A percentile compares a stretch with the other conserved stretches of the same genome.
Conservation (phyloP, 2,329 filamentous ascomycete genomes). For the Xylaria sp. region DNA sequence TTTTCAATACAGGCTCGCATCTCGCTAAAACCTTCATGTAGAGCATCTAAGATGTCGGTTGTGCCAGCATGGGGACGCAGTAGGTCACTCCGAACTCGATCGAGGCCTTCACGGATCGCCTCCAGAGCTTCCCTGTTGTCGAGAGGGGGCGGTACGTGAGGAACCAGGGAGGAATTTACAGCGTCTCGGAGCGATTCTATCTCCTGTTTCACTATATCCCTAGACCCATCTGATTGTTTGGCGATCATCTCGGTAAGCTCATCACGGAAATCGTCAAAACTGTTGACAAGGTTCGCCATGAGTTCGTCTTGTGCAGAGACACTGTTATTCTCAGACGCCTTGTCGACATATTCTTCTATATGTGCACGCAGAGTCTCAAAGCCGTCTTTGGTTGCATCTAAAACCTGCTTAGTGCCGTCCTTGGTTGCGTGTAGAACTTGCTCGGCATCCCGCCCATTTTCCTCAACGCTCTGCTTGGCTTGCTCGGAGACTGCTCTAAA, state of each 20-base stretch:
- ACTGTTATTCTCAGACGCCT: constrained; percentile 63
- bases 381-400: constrained; percentile 88
- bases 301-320: constrained; percentile 80
- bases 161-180: constrained; percentile 75
- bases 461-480: constrained; percentile 80
- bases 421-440: constrained; percentile 90
- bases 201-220: constrained; percentile 80
- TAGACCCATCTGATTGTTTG: constrained; percentile 59
- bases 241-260: constrained; percentile 72
- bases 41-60: constrained; percentile 86
- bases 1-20: constrained; percentile 81
- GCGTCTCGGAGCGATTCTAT: constrained; percentile 84
- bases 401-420: constrained; percentile 82
- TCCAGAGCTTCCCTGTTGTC: constrained; percentile 75
- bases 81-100: constrained; percentile 79
- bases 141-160: constrained; percentile 56
- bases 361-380: constrained; percentile 78
- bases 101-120: constrained; percentile 76
- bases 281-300: constrained; percentile 72
- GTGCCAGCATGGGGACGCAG: constrained; percentile 75
- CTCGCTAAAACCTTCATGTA: constrained; percentile 86
- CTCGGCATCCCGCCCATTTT: constrained; percentile 83
- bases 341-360: constrained; percentile 83
- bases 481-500: constrained; percentile 70
- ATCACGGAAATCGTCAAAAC: constrained; percentile 72